These are phyloP conservation scores for Neoboletus magnificus DNA, from an alignment of 768 basidiomycete genomes.

Conservation along the genomic window DNA sequence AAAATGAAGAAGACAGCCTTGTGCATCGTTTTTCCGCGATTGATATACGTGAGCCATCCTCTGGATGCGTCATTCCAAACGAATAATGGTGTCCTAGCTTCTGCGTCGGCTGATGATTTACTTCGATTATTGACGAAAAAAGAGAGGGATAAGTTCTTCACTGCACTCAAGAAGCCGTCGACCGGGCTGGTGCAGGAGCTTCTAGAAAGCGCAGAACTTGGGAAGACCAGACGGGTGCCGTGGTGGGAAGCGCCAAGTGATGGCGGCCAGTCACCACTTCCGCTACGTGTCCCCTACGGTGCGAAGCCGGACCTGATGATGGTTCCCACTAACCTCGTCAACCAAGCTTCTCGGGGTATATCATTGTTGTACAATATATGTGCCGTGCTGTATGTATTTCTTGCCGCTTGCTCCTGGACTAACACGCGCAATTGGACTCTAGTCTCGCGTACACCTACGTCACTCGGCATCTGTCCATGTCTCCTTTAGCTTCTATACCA, in stretches of 20 bases:
- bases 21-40: slow-evolving; percentile 50
- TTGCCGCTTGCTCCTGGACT: background rate
- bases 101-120: slow-evolving; percentile 51
- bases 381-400: slow-evolving; percentile 56
- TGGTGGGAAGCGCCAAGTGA: slow-evolving; percentile 64
- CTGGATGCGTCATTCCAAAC: background rate
- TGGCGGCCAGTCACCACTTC: background rate
- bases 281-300: slow-evolving; percentile 29
- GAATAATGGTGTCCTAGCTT: slow-evolving; percentile 37
- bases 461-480: slow-evolving; percentile 58
- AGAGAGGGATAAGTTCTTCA: slow-evolving; percentile 60
- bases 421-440: background rate
- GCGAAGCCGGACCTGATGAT: slow-evolving; percentile 41
- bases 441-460: slow-evolving; percentile 70
- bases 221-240: slow-evolving; percentile 47
- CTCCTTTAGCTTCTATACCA: slow-evolving; percentile 48
- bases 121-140: slow-evolving; percentile 59
- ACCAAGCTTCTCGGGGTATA: slow-evolving; percentile 35
- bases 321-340: slow-evolving; percentile 46
- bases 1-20: slow-evolving; percentile 44
- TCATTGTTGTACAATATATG: slow-evolving; percentile 66
- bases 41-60: slow-evolving; percentile 53
- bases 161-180: slow-evolving; percentile 57
- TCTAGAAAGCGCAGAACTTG: slow-evolving; percentile 54
- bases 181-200: slow-evolving; percentile 59